Conservation (phyloP, 2,329 filamentous ascomycete genomes). For the Stagonosporopsis vannaccii region DNA sequence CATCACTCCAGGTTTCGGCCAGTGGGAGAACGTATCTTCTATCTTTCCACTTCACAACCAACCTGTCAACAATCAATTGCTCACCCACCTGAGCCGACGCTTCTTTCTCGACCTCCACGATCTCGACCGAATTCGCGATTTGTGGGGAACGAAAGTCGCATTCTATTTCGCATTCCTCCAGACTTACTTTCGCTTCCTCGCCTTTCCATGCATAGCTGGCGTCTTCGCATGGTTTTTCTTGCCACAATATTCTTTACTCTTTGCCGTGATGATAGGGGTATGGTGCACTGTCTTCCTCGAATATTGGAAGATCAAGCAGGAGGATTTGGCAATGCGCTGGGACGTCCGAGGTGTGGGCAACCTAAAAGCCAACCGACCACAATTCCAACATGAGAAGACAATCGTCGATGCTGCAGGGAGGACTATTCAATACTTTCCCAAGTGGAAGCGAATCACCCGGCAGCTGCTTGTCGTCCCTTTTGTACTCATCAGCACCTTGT, state of each 20-base stretch:
- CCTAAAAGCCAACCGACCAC: conserved; percentile 41
- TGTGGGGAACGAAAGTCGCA: conserved; percentile 73
- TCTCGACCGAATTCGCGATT: conserved; percentile 76
- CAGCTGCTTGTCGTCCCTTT: conserved; percentile 45
- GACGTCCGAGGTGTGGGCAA: conserved; percentile 40
- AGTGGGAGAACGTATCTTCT: conserved; percentile 75
- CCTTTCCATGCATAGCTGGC: conserved; percentile 41
- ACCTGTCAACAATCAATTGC: conserved; percentile 75
- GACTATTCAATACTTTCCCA: conserved; percentile 36
- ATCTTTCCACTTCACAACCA: conserved; percentile 83
- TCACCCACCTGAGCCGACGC: conserved; percentile 77
- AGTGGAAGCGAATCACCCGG: conserved; percentile 39
- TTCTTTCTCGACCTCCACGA: conserved; percentile 71
- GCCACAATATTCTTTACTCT: conserved; percentile 40
- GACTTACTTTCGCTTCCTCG: conserved; percentile 41
- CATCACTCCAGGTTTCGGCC: conserved; percentile 71
- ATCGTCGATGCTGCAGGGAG: conserved; percentile 37
- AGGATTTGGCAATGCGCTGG: conserved; percentile 45
- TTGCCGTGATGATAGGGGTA: conserved; percentile 40
- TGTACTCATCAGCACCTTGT: conserved; percentile 34
- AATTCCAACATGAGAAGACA: conserved; percentile 37
- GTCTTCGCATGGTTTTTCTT: conserved; percentile 42
- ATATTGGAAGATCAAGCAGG: conserved; percentile 46
- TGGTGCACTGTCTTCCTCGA: conserved; percentile 48
- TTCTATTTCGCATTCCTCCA: conserved; percentile 49